A percentile compares a stretch with the other conserved stretches of the same genome.
Evolutionary conservation across 768 basidiomycete genomes (phyloP).

Genomic region (Tylopilus balloui): DNA sequence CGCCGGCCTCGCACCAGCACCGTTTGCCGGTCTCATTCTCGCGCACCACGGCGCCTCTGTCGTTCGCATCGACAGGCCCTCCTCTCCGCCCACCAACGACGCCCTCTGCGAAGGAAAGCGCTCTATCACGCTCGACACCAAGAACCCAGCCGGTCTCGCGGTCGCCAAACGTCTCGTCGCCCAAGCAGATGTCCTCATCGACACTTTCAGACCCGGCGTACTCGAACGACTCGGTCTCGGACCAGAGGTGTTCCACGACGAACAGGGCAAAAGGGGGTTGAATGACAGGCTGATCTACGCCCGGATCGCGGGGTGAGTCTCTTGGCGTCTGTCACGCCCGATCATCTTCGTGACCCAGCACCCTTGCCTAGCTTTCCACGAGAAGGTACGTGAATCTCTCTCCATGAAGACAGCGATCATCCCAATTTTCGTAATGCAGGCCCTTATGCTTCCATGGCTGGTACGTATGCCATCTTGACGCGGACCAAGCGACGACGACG

Average conservation of each 20-base stretch:
- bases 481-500: neutral
- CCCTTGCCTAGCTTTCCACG: constrained; percentile 49
- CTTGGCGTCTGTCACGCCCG: neutral
- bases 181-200: constrained; percentile 75
- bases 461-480: constrained; percentile 33
- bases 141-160: constrained; percentile 52
- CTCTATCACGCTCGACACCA: constrained; percentile 68
- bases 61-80: constrained; percentile 66
- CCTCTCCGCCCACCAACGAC: constrained; percentile 38
- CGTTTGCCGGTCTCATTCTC: constrained; percentile 72
- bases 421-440: constrained; percentile 39
- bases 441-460: constrained; percentile 71
- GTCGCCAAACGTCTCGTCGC: constrained; percentile 54
- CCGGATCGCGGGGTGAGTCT: constrained; percentile 64
- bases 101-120: constrained; percentile 69
- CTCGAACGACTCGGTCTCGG: constrained; percentile 74
- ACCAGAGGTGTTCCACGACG: constrained; percentile 66
- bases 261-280: constrained; percentile 38
- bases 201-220: constrained; percentile 80
- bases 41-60: constrained; percentile 80
- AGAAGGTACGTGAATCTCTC: constrained; percentile 40
- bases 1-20: constrained; percentile 77
- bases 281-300: constrained; percentile 70
- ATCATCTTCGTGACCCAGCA: neutral
- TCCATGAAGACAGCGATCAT: neutral